Base-by-base conservation (phyloP, 108 stramenopile species). In the Pseudonitzschia multistriata region DNA sequence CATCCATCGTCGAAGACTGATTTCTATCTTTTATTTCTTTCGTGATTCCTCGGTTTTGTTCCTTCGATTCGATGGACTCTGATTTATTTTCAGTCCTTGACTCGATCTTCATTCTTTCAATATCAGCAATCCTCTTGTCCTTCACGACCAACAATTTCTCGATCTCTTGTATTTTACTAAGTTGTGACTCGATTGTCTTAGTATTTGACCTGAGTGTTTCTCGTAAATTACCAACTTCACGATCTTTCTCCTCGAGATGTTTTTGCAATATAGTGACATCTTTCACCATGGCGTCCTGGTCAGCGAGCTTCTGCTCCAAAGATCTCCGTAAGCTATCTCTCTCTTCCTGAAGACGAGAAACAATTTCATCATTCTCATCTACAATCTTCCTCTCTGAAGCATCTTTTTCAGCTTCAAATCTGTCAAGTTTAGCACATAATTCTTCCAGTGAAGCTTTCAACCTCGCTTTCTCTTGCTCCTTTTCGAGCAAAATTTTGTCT, bases 401-500 rank as follows among this genome's bases (percentile, higher is more conserved):
- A 27, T 25, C 13, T 24, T 55, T 28, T 8, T 55, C 54, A 55
- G 54, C 27, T 55, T 55, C 29, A 35, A 24, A n/a, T 7, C 14
- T 35, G 17, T 30, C 57, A 14, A 59, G 33, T 11, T 35, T 30
- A 30, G 57, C 33, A 30, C 29, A n/a, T 17, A 59, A 11, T 14
- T 30, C 28, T 34, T 33, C 29, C 4, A 59, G 6, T 19, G 31
- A 35, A 30, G 13, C 0, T 14, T 59, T 36, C 57, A 59, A 35
- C 35, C 15, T 59, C 13, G 5, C 31, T 33, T 36, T 59, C 31
- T 35, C 57, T 25, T 30, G 31, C 31, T 59, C 57, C 17, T n/a
- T 59, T 59, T 59, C 57, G 33, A 59, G 13, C 57, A 59, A 35
- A n/a, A 33, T n/a, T 35, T 35, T 33, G 0, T 59, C 57, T 29